Evolutionary conservation across 2,329 filamentous ascomycete genomes (phyloP), one percentile per base, ranked within the genome.

Genomic region (Fusarium goolgardi): DNA sequence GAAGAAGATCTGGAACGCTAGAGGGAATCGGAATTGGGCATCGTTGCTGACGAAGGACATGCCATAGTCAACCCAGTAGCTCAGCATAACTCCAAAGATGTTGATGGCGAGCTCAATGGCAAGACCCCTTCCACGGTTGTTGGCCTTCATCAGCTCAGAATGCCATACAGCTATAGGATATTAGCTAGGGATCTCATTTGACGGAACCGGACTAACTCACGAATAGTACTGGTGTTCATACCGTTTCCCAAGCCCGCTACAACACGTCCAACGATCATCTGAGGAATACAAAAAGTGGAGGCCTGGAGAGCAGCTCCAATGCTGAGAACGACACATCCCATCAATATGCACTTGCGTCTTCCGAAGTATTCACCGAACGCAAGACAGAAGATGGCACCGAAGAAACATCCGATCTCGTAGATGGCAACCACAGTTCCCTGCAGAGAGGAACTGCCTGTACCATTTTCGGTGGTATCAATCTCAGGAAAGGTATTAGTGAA

Each of bases 371-470:
- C 83, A 12, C 83, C 82, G 9, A 80, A 78, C 59, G 71, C 73
- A 55, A 76, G 71, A 29, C 74, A 76, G 55, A 79, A 75, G 55
- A 84, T 77, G 43, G 83, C 79, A 34, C 82, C 81, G 18, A 83
- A 75, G 71, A 83, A 83, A 63, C 81, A 84, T 3, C 83, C 84
- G 23, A 83, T 76, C 61, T 83, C 80, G 58, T 83, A 83, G n/a
- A 82, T 81, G 25, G 81, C 80, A 21, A 81, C 79, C 2, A 82
- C 81, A 29, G 79, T 81, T 21, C 81, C 81, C 67, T 83, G 81
- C 10, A 83, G 69, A 8, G 80, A 80, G 4, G 81, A 78, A 51
- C 79, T 82, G 3, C 80, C 80, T 34, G 75, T 78, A 10, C 80
- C 80, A 8, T 63, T 63, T 1, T 73, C 63, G 2, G 77, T 79